Conservation (phyloP, 352 stramenopile species). For the Phytophthora europaea region DNA sequence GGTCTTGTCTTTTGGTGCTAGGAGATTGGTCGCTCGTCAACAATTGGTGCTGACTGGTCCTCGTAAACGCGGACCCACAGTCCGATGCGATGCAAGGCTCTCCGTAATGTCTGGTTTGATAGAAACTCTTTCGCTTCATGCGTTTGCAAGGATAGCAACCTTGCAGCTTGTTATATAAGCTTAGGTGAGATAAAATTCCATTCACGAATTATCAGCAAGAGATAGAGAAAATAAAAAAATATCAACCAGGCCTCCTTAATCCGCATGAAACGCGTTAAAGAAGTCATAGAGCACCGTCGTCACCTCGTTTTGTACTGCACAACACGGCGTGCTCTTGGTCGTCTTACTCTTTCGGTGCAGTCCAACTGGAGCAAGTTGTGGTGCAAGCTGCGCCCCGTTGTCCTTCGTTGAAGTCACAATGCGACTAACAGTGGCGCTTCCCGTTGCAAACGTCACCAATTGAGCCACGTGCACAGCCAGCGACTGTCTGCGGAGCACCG, state of each 20-base stretch:
- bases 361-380: constrained; percentile 10
- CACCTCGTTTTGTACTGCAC: constrained; percentile 16
- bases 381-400: constrained; percentile 12
- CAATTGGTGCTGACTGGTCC: too few species aligned
- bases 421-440: neutral
- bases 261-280: constrained; percentile 13
- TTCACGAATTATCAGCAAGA: neutral
- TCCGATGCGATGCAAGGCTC: too few species aligned
- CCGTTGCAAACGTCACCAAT: constrained; percentile 20
- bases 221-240: neutral
- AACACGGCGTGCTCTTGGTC: neutral
- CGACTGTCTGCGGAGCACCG: constrained; percentile 24
- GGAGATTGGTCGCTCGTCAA: too few species aligned
- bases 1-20: too few species aligned
- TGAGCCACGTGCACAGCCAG: constrained; percentile 24
- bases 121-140: too few species aligned
- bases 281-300: constrained; percentile 32
- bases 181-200: neutral
- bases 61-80: too few species aligned
- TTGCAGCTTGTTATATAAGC: constrained; percentile 3
- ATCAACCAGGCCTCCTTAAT: neutral
- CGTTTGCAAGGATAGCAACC: too few species aligned
- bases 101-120: too few species aligned
- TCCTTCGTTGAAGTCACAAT: neutral
- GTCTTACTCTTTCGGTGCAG: neutral